phyloP scores from a whole-genome alignment of 2,329 filamentous ascomycete genomes.

The Pseudogymnoascus sp. region DNA sequence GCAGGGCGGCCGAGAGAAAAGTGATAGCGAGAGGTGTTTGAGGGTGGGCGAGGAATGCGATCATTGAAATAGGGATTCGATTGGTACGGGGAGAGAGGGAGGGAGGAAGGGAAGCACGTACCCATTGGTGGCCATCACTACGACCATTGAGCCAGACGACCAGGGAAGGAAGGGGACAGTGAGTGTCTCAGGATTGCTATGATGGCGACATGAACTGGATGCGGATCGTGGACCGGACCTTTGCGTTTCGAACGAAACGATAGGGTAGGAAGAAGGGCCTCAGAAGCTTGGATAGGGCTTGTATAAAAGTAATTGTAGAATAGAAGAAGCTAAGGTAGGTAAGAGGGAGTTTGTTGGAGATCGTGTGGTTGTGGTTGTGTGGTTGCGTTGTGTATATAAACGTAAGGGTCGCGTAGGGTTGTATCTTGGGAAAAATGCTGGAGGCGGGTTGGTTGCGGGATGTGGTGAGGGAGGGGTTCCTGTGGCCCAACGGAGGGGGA shows the following conservation, averaged over 20 bases:
- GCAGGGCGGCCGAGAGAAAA: slow-evolving; percentile 8
- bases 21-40: slow-evolving; percentile 11
- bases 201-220: slow-evolving; percentile 1
- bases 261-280: neutral
- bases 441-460: neutral
- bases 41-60: neutral
- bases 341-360: neutral
- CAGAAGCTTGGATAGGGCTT: too few relatives aligned
- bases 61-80: slow-evolving; percentile 5
- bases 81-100: neutral
- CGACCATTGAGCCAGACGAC: slow-evolving; percentile 17
- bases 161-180: slow-evolving; percentile 3
- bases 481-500: neutral
- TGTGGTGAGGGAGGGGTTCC: neutral
- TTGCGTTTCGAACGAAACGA: neutral
- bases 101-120: slow-evolving; percentile 17
- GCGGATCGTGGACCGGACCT: neutral
- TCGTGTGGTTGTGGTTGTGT: neutral
- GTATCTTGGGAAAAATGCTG: slow-evolving; percentile 6
- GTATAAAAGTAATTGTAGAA: neutral
- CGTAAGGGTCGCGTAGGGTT: neutral
- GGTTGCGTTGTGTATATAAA: neutral
- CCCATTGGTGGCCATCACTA: slow-evolving; percentile 25
- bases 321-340: neutral
- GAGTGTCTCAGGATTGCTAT: slow-evolving; percentile 6